Percentiles rank a stretch among this genome's conserved stretches.
phyloP scores from a whole-genome alignment of 805 yeast genomes.

The Tetrapisispora taiwanensis region DNA sequence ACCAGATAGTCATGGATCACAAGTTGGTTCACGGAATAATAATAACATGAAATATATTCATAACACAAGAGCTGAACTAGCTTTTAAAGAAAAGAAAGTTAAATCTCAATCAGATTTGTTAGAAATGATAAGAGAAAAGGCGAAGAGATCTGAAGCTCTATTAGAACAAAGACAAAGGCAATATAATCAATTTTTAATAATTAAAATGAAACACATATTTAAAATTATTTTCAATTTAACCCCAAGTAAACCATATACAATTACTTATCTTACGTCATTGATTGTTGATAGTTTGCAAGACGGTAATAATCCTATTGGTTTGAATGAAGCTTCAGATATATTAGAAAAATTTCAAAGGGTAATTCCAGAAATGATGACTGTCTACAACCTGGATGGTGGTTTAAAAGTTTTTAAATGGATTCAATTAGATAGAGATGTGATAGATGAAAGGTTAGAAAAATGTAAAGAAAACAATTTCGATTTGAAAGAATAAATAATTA shows the following conservation, averaged over 20 bases:
- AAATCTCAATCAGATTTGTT: conserved; percentile 20
- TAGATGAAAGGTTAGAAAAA: background rate
- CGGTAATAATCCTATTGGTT: conserved; percentile 27
- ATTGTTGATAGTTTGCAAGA: conserved; percentile 26
- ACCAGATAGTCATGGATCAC: no score
- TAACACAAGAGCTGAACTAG: conserved; percentile 15
- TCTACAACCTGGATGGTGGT: conserved; percentile 19
- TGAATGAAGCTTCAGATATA: conserved; percentile 19
- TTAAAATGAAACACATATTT: conserved; percentile 24
- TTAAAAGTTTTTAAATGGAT: conserved; percentile 25
- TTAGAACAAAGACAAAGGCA: conserved; percentile 20
- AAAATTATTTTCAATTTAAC: conserved; percentile 19
- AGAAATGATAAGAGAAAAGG: conserved; percentile 22
- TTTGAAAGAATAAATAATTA: background rate
- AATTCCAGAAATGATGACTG: conserved; percentile 10
- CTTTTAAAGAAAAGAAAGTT: conserved; percentile 9
- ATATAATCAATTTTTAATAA: conserved; percentile 20
- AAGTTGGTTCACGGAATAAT: background rate
- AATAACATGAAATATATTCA: conserved; percentile 8
- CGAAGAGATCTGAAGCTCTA: conserved; percentile 18
- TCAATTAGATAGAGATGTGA: conserved; percentile 10
- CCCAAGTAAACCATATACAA: conserved; percentile 22
- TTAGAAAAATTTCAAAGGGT: conserved; percentile 14
- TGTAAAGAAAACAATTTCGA: background rate
- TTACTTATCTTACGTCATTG: conserved; percentile 17